Evolutionary conservation across 495 filamentous ascomycete species (phyloP).

Genomic region (Tuber melanosporum): DNA sequence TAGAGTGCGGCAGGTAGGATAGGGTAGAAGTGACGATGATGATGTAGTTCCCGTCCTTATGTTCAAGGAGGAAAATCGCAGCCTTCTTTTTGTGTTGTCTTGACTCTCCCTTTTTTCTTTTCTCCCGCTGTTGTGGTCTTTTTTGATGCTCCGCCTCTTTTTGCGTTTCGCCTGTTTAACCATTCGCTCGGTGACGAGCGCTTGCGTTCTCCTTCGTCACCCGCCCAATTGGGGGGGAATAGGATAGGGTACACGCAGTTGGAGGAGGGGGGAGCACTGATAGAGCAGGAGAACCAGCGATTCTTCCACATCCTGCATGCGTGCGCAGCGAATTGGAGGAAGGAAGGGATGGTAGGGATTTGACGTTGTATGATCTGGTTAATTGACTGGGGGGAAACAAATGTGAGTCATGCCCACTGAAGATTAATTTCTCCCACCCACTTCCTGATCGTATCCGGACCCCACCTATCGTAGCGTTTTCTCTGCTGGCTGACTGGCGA

Average conservation of each 20-base stretch:
- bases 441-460: background rate
- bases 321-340: background rate
- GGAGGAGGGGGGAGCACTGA: background rate
- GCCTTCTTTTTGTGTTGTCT: slow-evolving; percentile 1
- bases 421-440: background rate
- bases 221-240: background rate
- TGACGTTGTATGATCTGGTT: background rate
- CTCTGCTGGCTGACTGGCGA: background rate
- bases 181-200: background rate
- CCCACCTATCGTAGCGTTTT: background rate
- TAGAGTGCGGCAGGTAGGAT: background rate
- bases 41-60: background rate
- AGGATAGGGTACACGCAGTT: background rate
- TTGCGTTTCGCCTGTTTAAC: background rate
- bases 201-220: background rate
- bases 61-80: background rate
- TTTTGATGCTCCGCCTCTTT: background rate
- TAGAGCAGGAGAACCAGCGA: background rate
- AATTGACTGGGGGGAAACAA: background rate
- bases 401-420: background rate
- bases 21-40: background rate
- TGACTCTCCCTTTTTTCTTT: background rate
- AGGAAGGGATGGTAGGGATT: background rate
- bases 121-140: background rate
- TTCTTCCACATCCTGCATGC: background rate